Conservation (phyloP, 225 moss, liverwort and hornwort species). For the Asterella californica region DNA sequence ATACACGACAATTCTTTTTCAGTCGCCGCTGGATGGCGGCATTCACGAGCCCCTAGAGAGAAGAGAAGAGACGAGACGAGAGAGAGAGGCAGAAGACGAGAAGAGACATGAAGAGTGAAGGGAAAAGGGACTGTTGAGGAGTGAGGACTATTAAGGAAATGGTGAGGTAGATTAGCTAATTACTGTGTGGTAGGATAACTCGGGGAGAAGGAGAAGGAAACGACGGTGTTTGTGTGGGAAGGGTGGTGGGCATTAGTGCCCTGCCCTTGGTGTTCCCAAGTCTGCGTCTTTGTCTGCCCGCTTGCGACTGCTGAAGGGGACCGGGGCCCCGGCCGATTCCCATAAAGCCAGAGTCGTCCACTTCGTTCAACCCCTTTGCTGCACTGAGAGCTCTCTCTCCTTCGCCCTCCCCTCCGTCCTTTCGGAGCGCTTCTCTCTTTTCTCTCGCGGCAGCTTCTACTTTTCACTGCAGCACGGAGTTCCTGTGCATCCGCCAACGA, state of each 20-base stretch:
- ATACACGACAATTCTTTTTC: background rate
- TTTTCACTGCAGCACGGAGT: background rate
- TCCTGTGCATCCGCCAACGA: background rate
- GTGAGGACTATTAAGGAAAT: background rate
- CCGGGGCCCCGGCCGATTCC: background rate
- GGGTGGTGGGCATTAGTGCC: background rate
- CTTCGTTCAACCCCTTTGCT: constrained; percentile 16
- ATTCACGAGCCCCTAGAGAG: background rate
- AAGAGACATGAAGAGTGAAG: background rate
- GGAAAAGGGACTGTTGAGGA: background rate
- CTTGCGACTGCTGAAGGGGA: background rate
- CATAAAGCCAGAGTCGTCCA: constrained; percentile 14
- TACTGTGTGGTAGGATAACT: background rate
- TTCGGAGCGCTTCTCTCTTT: background rate
- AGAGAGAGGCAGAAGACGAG: no score
- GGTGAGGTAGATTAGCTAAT: background rate
- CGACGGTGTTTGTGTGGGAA: background rate
- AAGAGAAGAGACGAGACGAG: background rate
- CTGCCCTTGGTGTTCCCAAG: background rate
- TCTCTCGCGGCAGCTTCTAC: background rate
- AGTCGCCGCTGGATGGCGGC: background rate
- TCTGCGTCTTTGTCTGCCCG: constrained; percentile 4
- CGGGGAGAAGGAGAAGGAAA: background rate
- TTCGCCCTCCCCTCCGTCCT: background rate
- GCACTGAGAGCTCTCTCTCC: constrained; percentile 9